These are phyloP conservation scores for Rhynchospora pubera DNA, from an alignment of 176 grass and related monocot species.

Conservation along the genomic window DNA sequence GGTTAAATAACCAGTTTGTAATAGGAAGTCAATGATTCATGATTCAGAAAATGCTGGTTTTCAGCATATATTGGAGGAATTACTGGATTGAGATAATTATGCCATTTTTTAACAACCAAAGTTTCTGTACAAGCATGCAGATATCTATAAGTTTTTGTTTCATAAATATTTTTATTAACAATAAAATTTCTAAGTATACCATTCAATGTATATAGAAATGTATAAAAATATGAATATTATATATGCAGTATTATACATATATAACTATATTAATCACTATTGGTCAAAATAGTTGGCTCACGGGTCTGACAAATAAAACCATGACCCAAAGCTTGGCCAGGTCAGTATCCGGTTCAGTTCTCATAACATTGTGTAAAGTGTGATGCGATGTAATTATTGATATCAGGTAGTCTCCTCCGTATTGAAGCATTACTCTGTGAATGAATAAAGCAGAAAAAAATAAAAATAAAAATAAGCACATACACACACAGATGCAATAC, in stretches of 20 bases:
- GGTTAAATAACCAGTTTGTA: neutral
- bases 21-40: neutral
- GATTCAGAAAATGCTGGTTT: neutral
- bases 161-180: neutral
- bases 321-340: neutral
- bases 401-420: neutral
- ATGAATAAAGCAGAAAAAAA: neutral
- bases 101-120: neutral
- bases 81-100: neutral
- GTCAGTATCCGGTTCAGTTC: neutral
- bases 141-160: neutral
- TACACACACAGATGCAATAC: constrained; percentile 31
- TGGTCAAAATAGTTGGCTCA: neutral
- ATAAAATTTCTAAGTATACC: neutral
- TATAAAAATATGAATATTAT: neutral
- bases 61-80: neutral
- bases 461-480: neutral
- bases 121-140: neutral
- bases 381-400: neutral
- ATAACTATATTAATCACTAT: neutral
- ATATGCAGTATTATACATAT: neutral
- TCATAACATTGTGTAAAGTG: neutral
- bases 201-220: neutral
- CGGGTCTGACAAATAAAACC: neutral
- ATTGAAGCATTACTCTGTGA: neutral